These are phyloP conservation scores for Spathaspora gorwiae DNA, from an alignment of 805 yeast genomes.

Conservation along the genomic window DNA sequence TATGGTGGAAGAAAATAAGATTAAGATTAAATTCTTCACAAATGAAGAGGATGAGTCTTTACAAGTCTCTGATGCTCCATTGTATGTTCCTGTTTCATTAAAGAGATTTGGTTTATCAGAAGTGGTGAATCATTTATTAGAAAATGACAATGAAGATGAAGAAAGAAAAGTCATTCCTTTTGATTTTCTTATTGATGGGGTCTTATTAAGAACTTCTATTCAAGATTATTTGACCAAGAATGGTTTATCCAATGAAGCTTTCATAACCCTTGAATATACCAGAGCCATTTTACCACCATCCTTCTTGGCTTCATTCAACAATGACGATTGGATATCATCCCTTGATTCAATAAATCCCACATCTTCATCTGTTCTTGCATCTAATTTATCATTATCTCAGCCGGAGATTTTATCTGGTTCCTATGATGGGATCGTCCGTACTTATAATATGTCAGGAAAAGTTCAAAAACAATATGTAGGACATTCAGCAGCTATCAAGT, in stretches of 20 bases:
- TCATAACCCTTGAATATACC: constrained; percentile 80
- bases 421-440: constrained; percentile 90
- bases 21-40: constrained; percentile 79
- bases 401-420: constrained; percentile 79
- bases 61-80: constrained; percentile 71
- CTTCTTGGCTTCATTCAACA: constrained; percentile 77
- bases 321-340: constrained; percentile 94
- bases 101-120: constrained; percentile 92
- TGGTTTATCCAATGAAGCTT: constrained; percentile 79
- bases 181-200: constrained; percentile 87
- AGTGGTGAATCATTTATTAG: constrained; percentile 84
- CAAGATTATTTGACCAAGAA: constrained; percentile 72
- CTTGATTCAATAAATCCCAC: constrained; percentile 47
- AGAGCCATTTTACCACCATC: constrained; percentile 94
- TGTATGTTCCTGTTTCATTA: constrained; percentile 80
- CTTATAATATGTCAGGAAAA: constrained; percentile 78
- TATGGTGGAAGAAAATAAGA: constrained; percentile 47
- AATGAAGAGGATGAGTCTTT: constrained; percentile 73
- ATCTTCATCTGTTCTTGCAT: constrained; percentile 17
- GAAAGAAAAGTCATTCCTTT: constrained; percentile 73
- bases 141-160: constrained; percentile 27
- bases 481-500: constrained; percentile 81
- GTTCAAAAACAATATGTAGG: constrained; percentile 80
- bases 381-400: constrained; percentile 24
- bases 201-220: constrained; percentile 69